Evolutionary conservation across 2,329 filamentous ascomycete genomes (phyloP), one percentile per base, ranked within the genome.

Genomic region (Trichoderma koningii): DNA sequence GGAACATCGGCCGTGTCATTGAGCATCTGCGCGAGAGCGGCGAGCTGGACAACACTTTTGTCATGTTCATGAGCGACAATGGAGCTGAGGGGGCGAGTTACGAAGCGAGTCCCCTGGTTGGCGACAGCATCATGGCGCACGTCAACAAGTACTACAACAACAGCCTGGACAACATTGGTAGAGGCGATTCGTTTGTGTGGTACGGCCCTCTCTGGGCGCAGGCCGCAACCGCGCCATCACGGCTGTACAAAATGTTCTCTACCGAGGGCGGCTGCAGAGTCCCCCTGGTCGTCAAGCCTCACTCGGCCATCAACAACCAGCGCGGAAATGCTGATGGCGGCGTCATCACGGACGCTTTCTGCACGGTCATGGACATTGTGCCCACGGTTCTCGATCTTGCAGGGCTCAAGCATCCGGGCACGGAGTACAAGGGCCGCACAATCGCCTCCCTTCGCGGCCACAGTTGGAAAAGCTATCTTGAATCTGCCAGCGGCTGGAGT

Each of bases 51-150:
- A 87, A 88, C 72, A 89, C 86, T 2, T 84, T 88, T 66, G 79
- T 89, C 57, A 81, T 83, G 70, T 88, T 89, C 78, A 83, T 88
- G 77, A 85, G 81, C 1, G 85, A 88, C 73, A 88, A 88, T 67
- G 85, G 85, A 2, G 85, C 85, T 12, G 85, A 87, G 68, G 85
- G 85, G 12, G 83, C 82, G 17, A 80, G 80, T 1, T 84, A 85
- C 67, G 85, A 88, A 69, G 83, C 85, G 1, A 82, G 82, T 63
- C 85, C 85, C 0, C 83, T 87, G 62, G 80, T 87, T 5, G 77
- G 82, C 61, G 81, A 81, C 53, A 79, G 78, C 26, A 82, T 85
- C 68, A 80, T 85, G 70, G 78, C 82, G 3, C 76, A 76, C 44
- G 77, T 87, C 21, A 83, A 85, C 28, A 87, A 87, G 60, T 63